phyloP scores from a whole-genome alignment of 2,329 filamentous ascomycete genomes.

The Kalaharituber pfeilii region DNA sequence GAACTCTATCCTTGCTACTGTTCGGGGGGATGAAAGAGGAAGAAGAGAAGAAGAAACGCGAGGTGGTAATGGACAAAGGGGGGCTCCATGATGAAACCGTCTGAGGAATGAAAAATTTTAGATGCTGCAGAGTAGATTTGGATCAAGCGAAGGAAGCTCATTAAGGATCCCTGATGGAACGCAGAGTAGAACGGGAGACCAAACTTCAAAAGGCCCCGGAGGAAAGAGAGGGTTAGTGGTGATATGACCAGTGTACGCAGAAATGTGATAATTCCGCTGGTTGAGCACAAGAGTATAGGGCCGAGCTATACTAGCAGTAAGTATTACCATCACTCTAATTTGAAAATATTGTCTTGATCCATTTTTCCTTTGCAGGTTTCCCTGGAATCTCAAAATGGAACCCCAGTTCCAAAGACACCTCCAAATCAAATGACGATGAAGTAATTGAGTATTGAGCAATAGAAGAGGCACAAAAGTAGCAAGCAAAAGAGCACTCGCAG shows the following conservation, averaged over 20 bases:
- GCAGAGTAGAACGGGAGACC: conserved; percentile 82
- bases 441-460: neutral
- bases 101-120: conserved; percentile 52
- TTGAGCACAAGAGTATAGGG: conserved; percentile 41
- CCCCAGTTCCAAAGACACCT: conserved; percentile 4
- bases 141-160: conserved; percentile 31
- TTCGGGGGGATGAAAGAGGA: neutral
- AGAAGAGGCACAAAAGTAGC: neutral
- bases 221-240: too few species aligned
- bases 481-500: neutral
- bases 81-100: conserved; percentile 28
- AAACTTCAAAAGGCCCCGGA: conserved; percentile 83
- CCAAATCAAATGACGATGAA: conserved; percentile 7
- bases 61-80: conserved; percentile 4
- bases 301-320: conserved; percentile 39
- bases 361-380: neutral
- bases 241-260: conserved; percentile 30
- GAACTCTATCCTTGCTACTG: neutral
- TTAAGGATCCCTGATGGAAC: conserved; percentile 51
- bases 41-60: conserved; percentile 2
- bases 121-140: conserved; percentile 63
- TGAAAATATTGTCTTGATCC: neutral
- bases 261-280: conserved; percentile 44
- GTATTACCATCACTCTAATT: neutral
- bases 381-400: neutral